These are phyloP conservation scores for Ascochyta pisi DNA, from an alignment of 2,329 filamentous ascomycete species.

Conservation along the genomic window DNA sequence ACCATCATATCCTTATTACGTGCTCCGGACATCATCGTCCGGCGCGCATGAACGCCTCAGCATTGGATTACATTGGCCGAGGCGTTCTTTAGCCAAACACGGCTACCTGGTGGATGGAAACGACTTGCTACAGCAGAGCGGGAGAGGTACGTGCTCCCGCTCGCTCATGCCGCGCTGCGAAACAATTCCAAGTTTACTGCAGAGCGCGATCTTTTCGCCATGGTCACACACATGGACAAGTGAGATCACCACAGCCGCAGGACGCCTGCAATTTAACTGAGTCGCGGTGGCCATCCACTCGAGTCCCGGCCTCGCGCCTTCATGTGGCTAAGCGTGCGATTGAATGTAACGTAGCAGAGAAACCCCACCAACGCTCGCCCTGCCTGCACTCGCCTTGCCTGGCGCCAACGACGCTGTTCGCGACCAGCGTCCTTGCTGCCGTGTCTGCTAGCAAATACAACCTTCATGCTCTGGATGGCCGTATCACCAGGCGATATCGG, in stretches of 20 bases:
- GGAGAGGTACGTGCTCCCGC: conserved; percentile 10
- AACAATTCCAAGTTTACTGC: conserved; percentile 10
- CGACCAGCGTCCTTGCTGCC: conserved; percentile 28
- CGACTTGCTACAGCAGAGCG: conserved; percentile 9
- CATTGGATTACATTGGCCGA: conserved; percentile 6
- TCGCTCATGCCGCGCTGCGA: conserved; percentile 12
- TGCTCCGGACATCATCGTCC: background rate
- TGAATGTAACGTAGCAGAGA: conserved; percentile 23
- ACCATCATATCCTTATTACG: conserved; percentile 1
- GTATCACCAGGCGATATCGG: conserved; percentile 52
- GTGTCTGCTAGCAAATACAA: conserved; percentile 49
- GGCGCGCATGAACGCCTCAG: background rate
- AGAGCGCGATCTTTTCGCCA: conserved; percentile 3
- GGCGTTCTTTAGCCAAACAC: conserved; percentile 14
- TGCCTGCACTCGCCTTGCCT: conserved; percentile 33
- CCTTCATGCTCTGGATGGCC: conserved; percentile 45
- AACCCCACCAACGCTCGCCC: conserved; percentile 37
- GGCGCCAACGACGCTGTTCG: conserved; percentile 26
- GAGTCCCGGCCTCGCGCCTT: conserved; percentile 18
- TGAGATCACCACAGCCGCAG: conserved; percentile 22
- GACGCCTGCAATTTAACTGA: conserved; percentile 29
- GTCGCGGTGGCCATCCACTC: conserved; percentile 19
- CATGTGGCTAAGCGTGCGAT: conserved; percentile 20
- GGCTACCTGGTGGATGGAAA: conserved; percentile 16
- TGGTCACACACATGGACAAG: conserved; percentile 16